Base-by-base conservation (phyloP, 495 filamentous ascomycete species). In the Talaromyces thailandensis region DNA sequence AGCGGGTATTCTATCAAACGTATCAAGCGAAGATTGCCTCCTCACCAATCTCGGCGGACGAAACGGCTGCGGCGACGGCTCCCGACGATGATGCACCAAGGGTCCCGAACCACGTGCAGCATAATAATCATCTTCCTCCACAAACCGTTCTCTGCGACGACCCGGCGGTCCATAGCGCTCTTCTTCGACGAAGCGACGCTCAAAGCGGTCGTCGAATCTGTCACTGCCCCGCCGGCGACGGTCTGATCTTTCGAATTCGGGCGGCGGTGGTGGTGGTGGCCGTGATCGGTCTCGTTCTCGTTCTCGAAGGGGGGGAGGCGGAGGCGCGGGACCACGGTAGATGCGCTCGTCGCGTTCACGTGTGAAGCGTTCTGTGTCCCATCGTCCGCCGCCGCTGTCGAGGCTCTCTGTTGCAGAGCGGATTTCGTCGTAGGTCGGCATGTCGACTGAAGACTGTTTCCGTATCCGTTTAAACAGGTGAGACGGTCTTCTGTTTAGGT, bases 11-110 rank as follows among this genome's bases (percentile, higher is more conserved):
- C 88, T 83, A 73, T 91, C 88, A 66, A 88, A 90, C 0, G 87
- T 89, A 70, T 90, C 87, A 29, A 89, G 74, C 57, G 84, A 88
- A 18, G 85, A 88, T 66, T 88, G 86, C 11, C 87, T 78, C 61
- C 87, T 80, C 62, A 87, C 65, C 32, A 87, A 75, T 16, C 77
- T 80, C n/a, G 87, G 87, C 32, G 79, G 76, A 35, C 72, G 72
- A 56, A 81, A 75, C 28, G 77, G 18, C 75, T 53, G 74, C 75
- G 16, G 72, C 71, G 45, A 68, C 70, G 45, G 76, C 52, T 63
- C 62, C 52, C 71, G 75, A 50, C 73, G 73, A 63, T 70, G 73
- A 63, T 70, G 69, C 40, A 78, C 69, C 53, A 78, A 67, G 9
- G 76, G 69, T 9, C 74, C 76, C 11, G 76, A 69, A 52, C 64